Base-by-base conservation (phyloP, 2,329 filamentous ascomycete species). In the Esteya vermicola region DNA sequence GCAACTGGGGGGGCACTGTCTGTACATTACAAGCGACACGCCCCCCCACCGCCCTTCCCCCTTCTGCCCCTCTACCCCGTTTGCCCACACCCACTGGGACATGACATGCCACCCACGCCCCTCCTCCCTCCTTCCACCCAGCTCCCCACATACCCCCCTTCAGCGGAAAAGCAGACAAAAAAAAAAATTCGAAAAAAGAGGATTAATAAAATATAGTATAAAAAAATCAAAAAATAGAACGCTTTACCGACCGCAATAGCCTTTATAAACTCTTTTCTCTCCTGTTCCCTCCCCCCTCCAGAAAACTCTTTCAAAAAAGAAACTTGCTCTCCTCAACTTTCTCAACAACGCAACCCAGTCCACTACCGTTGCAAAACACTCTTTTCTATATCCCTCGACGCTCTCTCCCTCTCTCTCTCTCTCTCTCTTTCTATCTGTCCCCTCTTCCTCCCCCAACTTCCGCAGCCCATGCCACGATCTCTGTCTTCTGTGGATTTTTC, bases 401-500 rank as follows among this genome's bases (percentile, higher is more conserved):
- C 28, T 16, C 18, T n/a, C 23, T 36, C 20, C 23, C 22, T 23
- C 9, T 14, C 30, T 31, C 31, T 21, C 27, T 37, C 13, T 18
- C n/a, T 14, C 28, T 22, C 28, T 31, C 26, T 27, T 33, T n/a
- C 26, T 21, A 13, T 13, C 31, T 30, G 19, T 14, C 19, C 20
- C 25, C 23, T 34, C 27, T 26, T 7, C n/a, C 28, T 21, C 33
- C 40, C 44, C 42, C 36, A 39, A 33, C 22, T 22, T 45, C 49
- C 47, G 46, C 58, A 67, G 77, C 76, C 79, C 71, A 84, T 85
- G 79, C 78, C 82, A 72, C 75, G 75, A 61, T 70, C 75, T 68
- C 69, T 72, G 54, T 81, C 79, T 51, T 75, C 78, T 58, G 75
- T 81, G 63, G 78, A 81, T 70, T 81, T 84, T 61, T 75, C 74